Conservation (phyloP, 768 basidiomycete genomes). For the Tylopilus plumbeoviolaceoides region DNA sequence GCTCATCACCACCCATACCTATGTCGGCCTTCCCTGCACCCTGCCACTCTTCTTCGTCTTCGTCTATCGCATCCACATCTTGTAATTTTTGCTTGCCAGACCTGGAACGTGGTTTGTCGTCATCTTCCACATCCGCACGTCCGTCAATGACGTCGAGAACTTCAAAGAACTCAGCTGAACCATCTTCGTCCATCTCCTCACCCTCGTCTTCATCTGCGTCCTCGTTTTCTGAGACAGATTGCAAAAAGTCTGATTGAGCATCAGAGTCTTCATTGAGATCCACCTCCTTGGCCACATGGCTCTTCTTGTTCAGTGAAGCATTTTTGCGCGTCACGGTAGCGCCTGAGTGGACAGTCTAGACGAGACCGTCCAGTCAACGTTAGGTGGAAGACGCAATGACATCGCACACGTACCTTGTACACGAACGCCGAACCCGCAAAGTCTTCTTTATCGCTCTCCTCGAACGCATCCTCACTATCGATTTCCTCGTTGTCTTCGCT, state of each 20-base stretch:
- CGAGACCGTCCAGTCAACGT: background rate
- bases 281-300: conserved; percentile 45
- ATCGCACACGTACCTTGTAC: conserved; percentile 8
- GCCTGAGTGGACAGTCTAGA: conserved; percentile 22
- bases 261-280: conserved; percentile 61
- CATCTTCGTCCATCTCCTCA: conserved; percentile 45
- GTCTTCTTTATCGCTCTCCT: conserved; percentile 75
- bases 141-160: conserved; percentile 66
- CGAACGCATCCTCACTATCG: conserved; percentile 80
- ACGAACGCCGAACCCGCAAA: conserved; percentile 59
- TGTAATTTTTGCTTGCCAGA: conserved; percentile 2
- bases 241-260: conserved; percentile 23
- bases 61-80: conserved; percentile 37
- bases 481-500: conserved; percentile 82
- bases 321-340: conserved; percentile 15
- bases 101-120: conserved; percentile 9
- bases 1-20: conserved; percentile 35
- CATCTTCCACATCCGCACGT: conserved; percentile 38
- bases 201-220: conserved; percentile 38
- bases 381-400: background rate
- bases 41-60: conserved; percentile 31
- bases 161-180: conserved; percentile 57
- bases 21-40: conserved; percentile 19
- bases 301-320: conserved; percentile 21
- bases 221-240: conserved; percentile 21